Evolutionary conservation across 176 grass and related monocot species (phyloP), one percentile per base, ranked within the genome.

Genomic region (Tuctoria greenei): DNA sequence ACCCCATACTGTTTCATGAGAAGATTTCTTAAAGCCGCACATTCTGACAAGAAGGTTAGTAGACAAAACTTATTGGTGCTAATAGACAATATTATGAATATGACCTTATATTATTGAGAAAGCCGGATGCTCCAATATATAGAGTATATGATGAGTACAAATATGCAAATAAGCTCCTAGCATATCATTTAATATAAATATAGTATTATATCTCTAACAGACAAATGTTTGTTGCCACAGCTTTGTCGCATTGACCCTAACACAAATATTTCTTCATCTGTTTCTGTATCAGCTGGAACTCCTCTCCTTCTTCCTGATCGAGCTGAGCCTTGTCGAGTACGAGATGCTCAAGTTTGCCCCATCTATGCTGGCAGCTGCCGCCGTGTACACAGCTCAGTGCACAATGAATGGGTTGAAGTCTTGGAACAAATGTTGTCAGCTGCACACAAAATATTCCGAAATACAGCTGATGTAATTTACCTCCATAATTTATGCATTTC

Each of bases 1-100:
- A 93, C 95, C 24, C 95, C 91, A 61, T 97, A 88, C 52, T 90
- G 81, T 73, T 93, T 97, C 72, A 90, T 97, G 91, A 91, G 80
- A 51, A 91, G 88, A 75, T 97, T 91, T 69, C 91, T 93, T 23
- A 93, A 97, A 84, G 88, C 86, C 60, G 88, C 95, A 72, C 47
- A 89, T 20, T 85, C 81, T 61, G 84, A 97, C 68, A 91, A 75
- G 75, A 89, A 91, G 94, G 94, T 97, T 83, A n/a, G n/a, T n/a
- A n/a, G n/a, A n/a, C n/a, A n/a, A n/a, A n/a, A n/a, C n/a, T n/a
- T n/a, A n/a, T n/a, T n/a, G n/a, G n/a, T n/a, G n/a, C n/a, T n/a
- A n/a, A n/a, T n/a, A n/a, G n/a, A n/a, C n/a, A n/a, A n/a, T n/a
- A n/a, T n/a, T n/a, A n/a, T n/a, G n/a, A n/a, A n/a, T n/a, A n/a